Evolutionary conservation across 495 filamentous ascomycete genomes (phyloP).

Genomic region (Penicillium chermesinum): DNA sequence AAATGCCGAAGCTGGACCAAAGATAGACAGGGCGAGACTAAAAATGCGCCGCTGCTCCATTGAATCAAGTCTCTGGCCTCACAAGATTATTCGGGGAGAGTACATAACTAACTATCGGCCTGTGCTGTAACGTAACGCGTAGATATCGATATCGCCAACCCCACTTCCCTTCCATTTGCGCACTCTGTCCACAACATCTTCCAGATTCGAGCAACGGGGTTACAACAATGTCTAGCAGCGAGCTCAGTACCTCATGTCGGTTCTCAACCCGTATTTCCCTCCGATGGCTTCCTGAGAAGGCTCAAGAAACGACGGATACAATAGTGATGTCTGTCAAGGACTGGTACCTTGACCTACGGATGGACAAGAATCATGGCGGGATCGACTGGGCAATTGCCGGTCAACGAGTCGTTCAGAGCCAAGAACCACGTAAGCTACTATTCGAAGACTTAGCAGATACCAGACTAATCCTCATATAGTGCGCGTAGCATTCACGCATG

Average conservation of each 20-base stretch:
- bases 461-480: constrained; percentile 10
- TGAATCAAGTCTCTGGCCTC: too few relatives aligned
- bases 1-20: too few relatives aligned
- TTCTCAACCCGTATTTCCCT: constrained; percentile 41
- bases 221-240: not conserved
- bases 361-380: constrained; percentile 24
- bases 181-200: too few relatives aligned
- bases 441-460: not conserved
- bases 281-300: constrained; percentile 37
- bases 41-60: too few relatives aligned
- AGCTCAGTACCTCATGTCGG: constrained; percentile 14
- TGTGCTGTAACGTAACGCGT: too few relatives aligned
- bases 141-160: too few relatives aligned
- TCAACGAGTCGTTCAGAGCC: constrained; percentile 28
- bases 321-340: constrained; percentile 40
- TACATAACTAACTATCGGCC: too few relatives aligned
- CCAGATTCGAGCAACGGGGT: too few relatives aligned
- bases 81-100: too few relatives aligned
- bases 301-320: constrained; percentile 41
- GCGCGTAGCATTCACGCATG: constrained; percentile 36
- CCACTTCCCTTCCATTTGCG: too few relatives aligned
- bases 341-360: constrained; percentile 42
- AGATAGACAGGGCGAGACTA: too few relatives aligned
- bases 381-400: constrained; percentile 44
- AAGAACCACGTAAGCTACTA: constrained; percentile 21